Evolutionary conservation across 1,139 yeast genomes (phyloP), one percentile per base, ranked within the genome.

Genomic region (Blastobotrys capitulatus): DNA sequence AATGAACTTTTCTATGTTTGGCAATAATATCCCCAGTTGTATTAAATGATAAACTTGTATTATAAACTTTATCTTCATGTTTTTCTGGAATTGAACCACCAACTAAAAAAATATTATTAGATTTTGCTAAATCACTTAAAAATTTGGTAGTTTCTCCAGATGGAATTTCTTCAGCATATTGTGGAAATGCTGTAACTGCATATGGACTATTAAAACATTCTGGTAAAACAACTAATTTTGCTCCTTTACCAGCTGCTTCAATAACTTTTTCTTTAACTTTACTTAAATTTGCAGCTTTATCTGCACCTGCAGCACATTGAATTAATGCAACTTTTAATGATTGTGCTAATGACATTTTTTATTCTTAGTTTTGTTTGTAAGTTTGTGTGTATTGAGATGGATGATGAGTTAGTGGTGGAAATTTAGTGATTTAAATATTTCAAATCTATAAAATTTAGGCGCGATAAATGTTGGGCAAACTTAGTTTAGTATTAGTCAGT

Each of bases 161-260:
- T 6, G 95, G 95, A 45, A 69, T 69, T n/a, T 60, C 46, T 65
- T 90, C 97, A 9, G 96, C 89, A 64, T 90, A 90, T 54, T 86
- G 80, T 26, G 85, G 79, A 68, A 92, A 92, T 53, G 92, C 85
- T 52, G 80, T 80, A 27, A 88, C 96, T 0, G 95, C 83, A 63
- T 92, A 92, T 5, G 97, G 97, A 1, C 97, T 86, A 67, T 90
- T 90, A 78, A 90, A 92, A 69, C 97, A 90, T 70, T 92, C 97
- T 6, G 94, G 94, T 45, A 85, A 71, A 65, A 85, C 83, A n/a
- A 85, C 77, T 31, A 72, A 61, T 52, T 72, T 61, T 34, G 76
- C 76, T 2, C 76, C 76, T 27, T 63, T 60, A 29, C 60, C 39
- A 7, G 72, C 76, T 0, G 90, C 90, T 51, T 77, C 78, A 36